Conservation (phyloP, 2,329 filamentous ascomycete genomes). For the Aureobasidium sp. region DNA sequence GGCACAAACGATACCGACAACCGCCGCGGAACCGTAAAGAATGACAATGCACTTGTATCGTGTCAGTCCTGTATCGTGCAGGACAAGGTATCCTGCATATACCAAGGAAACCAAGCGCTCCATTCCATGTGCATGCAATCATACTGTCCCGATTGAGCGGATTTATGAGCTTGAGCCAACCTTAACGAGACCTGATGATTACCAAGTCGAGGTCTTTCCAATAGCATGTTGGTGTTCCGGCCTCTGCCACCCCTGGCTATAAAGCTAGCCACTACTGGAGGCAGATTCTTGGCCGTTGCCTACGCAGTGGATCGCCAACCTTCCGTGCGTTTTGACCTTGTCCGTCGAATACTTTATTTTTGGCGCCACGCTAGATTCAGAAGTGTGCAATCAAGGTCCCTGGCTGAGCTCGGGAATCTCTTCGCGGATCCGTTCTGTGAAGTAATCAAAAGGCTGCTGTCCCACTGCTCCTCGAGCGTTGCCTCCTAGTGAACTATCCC, state of each 20-base stretch:
- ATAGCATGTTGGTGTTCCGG: background rate
- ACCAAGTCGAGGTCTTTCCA: background rate
- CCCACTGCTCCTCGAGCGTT: background rate
- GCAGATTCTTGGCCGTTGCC: conserved; percentile 7
- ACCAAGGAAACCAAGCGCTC: background rate
- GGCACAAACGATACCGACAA: background rate
- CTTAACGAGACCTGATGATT: conserved; percentile 1
- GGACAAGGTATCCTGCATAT: background rate
- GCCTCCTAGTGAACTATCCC: background rate
- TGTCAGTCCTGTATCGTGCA: background rate
- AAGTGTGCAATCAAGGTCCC: conserved; percentile 2
- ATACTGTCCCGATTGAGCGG: conserved; percentile 2
- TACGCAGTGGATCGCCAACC: background rate
- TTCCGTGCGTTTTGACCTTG: conserved; percentile 8
- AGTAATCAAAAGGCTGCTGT: conserved; percentile 13
- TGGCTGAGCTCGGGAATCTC: background rate
- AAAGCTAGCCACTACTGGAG: conserved; percentile 1
- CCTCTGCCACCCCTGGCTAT: conserved; percentile 4
- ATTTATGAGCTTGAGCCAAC: background rate
- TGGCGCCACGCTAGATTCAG: conserved; percentile 13
- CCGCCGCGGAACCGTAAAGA: background rate
- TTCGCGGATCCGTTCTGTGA: background rate
- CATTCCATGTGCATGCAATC: background rate
- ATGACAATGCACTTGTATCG: background rate
- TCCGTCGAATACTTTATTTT: conserved; percentile 15